These are phyloP conservation scores for Dioscorea dumetorum DNA, from an alignment of 106 monocot species.

Conservation along the genomic window DNA sequence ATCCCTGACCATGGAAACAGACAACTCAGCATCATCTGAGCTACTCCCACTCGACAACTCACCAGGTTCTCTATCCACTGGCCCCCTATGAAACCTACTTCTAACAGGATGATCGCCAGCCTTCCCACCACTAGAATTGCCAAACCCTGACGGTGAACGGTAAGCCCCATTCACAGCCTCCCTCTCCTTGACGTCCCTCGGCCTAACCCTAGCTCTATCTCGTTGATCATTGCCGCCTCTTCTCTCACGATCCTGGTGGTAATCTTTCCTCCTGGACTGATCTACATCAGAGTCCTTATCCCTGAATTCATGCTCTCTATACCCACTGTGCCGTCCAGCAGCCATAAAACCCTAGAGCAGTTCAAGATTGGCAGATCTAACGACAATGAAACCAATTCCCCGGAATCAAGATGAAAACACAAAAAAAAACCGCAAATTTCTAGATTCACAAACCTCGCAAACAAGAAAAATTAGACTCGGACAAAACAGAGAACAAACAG, in stretches of 20 bases:
- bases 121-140: slow-evolving; percentile 10
- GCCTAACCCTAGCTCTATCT: slow-evolving; percentile 12
- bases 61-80: slow-evolving; percentile 39
- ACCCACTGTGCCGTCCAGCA: slow-evolving; percentile 24
- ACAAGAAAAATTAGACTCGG: no score
- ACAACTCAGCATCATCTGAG: slow-evolving; percentile 15
- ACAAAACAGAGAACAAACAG: no score
- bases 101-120: slow-evolving; percentile 1
- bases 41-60: slow-evolving; percentile 50
- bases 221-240: slow-evolving; percentile 12
- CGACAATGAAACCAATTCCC: not conserved
- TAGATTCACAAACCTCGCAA: no score
- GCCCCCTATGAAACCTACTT: slow-evolving; percentile 5
- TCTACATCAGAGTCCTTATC: slow-evolving; percentile 32
- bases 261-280: slow-evolving; percentile 35
- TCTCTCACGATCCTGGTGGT: slow-evolving; percentile 12
- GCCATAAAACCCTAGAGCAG: slow-evolving; percentile 32
- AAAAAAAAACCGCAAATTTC: no score
- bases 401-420: not conserved
- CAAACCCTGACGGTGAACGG: slow-evolving; percentile 4
- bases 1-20: not conserved
- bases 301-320: slow-evolving; percentile 25
- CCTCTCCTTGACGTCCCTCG: slow-evolving; percentile 20
- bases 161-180: slow-evolving; percentile 22
- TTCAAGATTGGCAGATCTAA: slow-evolving; percentile 7